Evolutionary conservation across 1,284 basidiomycete genomes (phyloP), one percentile per base, ranked within the genome.

Genomic region (Sporisorium sorghi): DNA sequence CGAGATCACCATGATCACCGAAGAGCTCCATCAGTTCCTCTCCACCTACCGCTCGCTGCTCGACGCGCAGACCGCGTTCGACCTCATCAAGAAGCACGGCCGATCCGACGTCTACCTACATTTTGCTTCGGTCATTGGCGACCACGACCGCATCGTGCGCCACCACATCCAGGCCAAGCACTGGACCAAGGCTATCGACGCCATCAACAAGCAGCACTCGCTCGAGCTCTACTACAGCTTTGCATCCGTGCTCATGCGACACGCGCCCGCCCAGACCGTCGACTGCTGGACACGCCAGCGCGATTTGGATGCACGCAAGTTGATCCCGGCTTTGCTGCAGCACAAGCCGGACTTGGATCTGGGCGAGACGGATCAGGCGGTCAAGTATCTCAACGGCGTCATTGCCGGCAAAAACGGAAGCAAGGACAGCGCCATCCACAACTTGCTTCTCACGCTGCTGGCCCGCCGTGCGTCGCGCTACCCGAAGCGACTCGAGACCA

Each of bases 181-280:
- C 62, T 99, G 96, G 96, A 79, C 87, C 21, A 92, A 94, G 80
- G 96, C 94, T 0, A 91, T 99, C 58, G 92, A 94, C 52, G 88
- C 91, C 9, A 88, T 99, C 68, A 93, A 90, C 77, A 88, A 66
- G 37, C 84, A 94, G 90, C 87, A 89, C 33, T 87, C 91, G 19
- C 62, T 93, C n/a, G 93, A 94, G 55, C 87, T 97, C 11, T 98
- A 98, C 85, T 99, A 99, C 86, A 91, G 91, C 44, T 97, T 94
- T 84, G 92, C 93, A 0, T 88, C 93, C 6, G 90, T 93, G 1
- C 89, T 99, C 21, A 91, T 97, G 87, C 89, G 91, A 8, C 89
- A 95, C 79, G 90, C 90, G 5, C 92, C 97, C 0, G 92, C 91
- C 77, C 91, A 93, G 74, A 93, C 93, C 0, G 91, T 97, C 40